Base-by-base conservation (phyloP, 345 rosid genomes). In the Abelmoschus esculentus region DNA sequence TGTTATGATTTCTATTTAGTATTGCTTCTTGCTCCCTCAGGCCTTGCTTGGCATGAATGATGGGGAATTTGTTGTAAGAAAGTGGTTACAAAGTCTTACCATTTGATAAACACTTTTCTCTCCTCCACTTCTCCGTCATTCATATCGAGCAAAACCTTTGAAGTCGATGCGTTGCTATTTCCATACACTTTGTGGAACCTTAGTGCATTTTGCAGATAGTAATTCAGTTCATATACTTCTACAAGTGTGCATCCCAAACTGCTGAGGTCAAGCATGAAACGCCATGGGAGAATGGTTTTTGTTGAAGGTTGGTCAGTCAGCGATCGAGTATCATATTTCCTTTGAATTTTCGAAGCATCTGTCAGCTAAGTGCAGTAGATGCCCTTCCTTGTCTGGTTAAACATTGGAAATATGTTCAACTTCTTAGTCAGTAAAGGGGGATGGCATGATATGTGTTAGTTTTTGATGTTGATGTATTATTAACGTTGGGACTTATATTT, bases 141-240 rank as follows among this genome's bases (percentile, higher is more conserved):
- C 44, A 40, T 40, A 40, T 2, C 44, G 9, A 40, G 44, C 44
- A 40, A 40, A 40, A 11, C 26, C 55, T 47, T 31, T 32, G n/a
- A 1, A 2, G 26, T 14, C 46, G 12, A 14, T 44, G 54, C 12
- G 36, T 15, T 14, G 40, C 69, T 26, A 22, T 49, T 13, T 57
- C 50, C 66, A 61, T 50, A 72, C 67, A 71, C 70, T 81, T 29
- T 28, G 2, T 57, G 19, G 63, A 61, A 62, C 76, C 82, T 80
- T 82, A 65, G 28, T 54, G n/a, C n/a, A 65, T 77, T 69, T 69
- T 73, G 57, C 81, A 89, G 97, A 91, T 89, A 77, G 76, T 91
- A 53, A 72, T 80, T 67, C 97, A 91, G 76, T 91, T 91, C 71
- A 66, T 80, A 69, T 86, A 86, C 76, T 91, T 86, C 78, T 74